phyloP scores from a whole-genome alignment of 495 filamentous ascomycete species.

The Penicillium paradoxum region DNA sequence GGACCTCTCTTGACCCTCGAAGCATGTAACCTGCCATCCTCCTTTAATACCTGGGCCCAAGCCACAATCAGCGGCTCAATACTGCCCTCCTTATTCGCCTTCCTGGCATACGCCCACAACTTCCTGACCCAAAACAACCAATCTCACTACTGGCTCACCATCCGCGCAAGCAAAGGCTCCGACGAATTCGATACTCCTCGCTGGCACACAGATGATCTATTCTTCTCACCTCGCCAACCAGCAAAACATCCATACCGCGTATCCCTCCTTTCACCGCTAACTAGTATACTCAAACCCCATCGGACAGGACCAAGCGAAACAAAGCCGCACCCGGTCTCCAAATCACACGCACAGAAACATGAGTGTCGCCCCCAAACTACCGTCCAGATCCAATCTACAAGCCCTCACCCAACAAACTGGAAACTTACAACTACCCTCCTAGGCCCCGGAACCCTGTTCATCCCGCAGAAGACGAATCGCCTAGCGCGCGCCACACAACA shows the following conservation, averaged over 20 bases:
- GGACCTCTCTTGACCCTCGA: conserved; percentile 21
- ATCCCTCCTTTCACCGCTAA: neutral
- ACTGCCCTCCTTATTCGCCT: conserved; percentile 14
- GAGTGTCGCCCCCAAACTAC: neutral
- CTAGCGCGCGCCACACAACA: conserved; percentile 12
- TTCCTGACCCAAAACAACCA: conserved; percentile 16
- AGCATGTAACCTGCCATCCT: conserved; percentile 11
- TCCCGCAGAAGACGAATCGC: neutral
- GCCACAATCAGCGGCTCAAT: conserved; percentile 18
- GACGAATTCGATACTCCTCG: conserved; percentile 19
- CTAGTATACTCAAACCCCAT: neutral
- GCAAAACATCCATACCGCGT: neutral
- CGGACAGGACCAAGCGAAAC: neutral
- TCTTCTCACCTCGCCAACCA: conserved; percentile 14
- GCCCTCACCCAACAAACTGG: conserved; percentile 19
- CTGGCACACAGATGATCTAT: conserved; percentile 27
- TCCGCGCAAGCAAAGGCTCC: conserved; percentile 15
- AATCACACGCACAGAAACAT: neutral
- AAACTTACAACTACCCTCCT: conserved; percentile 26
- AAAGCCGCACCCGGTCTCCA: no score
- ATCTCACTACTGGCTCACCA: conserved; percentile 23
- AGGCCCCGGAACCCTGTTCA: conserved; percentile 24
- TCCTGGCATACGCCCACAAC: conserved; percentile 18
- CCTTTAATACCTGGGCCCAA: conserved; percentile 22
- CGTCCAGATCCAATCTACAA: conserved; percentile 10